Evolutionary conservation across 768 basidiomycete species (phyloP).

Genomic region (Xerocomus brunneocitrinus): DNA sequence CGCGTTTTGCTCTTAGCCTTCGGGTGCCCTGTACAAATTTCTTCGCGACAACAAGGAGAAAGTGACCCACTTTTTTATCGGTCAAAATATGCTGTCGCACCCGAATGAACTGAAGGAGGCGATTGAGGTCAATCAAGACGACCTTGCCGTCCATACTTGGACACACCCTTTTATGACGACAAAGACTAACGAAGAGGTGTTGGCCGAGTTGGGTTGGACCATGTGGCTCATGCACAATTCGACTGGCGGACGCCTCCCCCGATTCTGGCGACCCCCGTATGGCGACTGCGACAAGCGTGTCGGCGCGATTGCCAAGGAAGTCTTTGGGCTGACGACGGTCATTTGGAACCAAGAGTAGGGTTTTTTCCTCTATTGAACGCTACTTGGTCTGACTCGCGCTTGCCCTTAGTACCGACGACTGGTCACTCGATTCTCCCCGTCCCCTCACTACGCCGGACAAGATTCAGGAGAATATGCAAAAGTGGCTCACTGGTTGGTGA

Average conservation of each 20-base stretch:
- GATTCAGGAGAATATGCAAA: slow-evolving; percentile 47
- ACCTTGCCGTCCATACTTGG: slow-evolving; percentile 49
- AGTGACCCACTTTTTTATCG: slow-evolving; percentile 92
- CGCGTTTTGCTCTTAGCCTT: slow-evolving; percentile 28
- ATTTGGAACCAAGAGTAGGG: slow-evolving; percentile 88
- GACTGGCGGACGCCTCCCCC: slow-evolving; percentile 69
- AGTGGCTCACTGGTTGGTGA: slow-evolving; percentile 52
- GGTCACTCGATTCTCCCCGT: slow-evolving; percentile 48
- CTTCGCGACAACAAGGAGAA: slow-evolving; percentile 56
- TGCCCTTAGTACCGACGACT: slow-evolving; percentile 61
- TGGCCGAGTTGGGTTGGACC: slow-evolving; percentile 78
- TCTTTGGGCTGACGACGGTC: slow-evolving; percentile 81
- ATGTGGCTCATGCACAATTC: slow-evolving; percentile 75
- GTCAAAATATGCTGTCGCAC: slow-evolving; percentile 62
- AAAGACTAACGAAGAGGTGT: slow-evolving; percentile 58
- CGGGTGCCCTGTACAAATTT: slow-evolving; percentile 56
- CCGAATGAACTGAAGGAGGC: slow-evolving; percentile 52
- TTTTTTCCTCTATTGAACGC: background rate
- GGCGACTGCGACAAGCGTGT: slow-evolving; percentile 84
- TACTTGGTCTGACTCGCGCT: background rate
- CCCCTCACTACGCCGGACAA: slow-evolving; percentile 41
- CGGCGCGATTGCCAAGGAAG: slow-evolving; percentile 76
- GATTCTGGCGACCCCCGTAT: slow-evolving; percentile 86
- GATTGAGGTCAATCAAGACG: slow-evolving; percentile 36
- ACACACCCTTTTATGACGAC: slow-evolving; percentile 82